Conservation (phyloP, 768 basidiomycete species). For the Tylopilus sp. region DNA sequence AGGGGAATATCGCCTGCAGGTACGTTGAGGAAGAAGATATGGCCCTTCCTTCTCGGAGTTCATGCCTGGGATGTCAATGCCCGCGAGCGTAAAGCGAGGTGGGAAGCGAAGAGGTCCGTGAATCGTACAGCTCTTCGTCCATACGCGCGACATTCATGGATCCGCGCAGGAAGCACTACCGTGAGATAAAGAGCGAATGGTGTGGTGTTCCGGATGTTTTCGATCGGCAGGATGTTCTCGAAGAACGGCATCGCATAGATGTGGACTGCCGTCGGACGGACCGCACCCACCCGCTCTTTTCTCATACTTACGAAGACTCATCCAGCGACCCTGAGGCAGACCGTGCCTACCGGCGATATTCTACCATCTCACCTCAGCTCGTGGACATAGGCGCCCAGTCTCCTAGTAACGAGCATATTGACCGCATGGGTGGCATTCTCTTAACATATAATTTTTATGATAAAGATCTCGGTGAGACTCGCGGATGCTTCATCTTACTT, state of each 20-base stretch:
- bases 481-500: background rate
- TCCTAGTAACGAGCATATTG: constrained; percentile 87
- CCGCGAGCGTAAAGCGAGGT: constrained; percentile 55
- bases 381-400: constrained; percentile 82
- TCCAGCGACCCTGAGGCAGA: constrained; percentile 53
- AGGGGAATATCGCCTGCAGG: constrained; percentile 59
- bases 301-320: constrained; percentile 38
- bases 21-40: constrained; percentile 65
- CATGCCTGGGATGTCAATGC: constrained; percentile 73
- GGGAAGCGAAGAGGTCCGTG: constrained; percentile 70
- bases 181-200: constrained; percentile 75
- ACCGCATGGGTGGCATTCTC: constrained; percentile 79
- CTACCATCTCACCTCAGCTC: constrained; percentile 71
- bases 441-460: constrained; percentile 91
- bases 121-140: constrained; percentile 13
- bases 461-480: constrained; percentile 72
- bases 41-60: constrained; percentile 90
- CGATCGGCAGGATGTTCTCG: constrained; percentile 73
- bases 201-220: constrained; percentile 79
- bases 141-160: constrained; percentile 8
- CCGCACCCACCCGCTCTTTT: constrained; percentile 87
- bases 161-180: constrained; percentile 60
- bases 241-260: constrained; percentile 92
- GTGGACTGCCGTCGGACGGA: constrained; percentile 98
- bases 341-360: constrained; percentile 46